phyloP scores from a whole-genome alignment of 1,284 basidiomycete genomes.

The Ganoderma sp. region DNA sequence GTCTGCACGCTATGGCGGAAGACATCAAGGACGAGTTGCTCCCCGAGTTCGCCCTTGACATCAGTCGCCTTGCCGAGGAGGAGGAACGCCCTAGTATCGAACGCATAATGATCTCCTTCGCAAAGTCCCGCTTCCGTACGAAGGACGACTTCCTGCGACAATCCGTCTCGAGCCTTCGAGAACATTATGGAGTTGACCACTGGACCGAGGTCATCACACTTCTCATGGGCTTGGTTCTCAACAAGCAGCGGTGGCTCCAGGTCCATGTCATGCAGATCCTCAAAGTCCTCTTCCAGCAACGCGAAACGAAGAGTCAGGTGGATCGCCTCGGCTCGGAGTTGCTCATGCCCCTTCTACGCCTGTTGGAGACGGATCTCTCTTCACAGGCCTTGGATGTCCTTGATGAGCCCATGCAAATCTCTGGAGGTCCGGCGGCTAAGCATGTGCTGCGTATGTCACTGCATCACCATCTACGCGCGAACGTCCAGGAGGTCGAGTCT shows the following conservation, averaged over 20 bases:
- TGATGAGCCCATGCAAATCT: constrained; percentile 85
- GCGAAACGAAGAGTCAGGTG: constrained; percentile 78
- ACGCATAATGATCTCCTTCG: constrained; percentile 89
- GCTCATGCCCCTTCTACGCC: constrained; percentile 87
- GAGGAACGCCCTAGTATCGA: constrained; percentile 79
- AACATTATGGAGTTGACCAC: constrained; percentile 74
- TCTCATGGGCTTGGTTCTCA: constrained; percentile 87
- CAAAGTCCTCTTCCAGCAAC: constrained; percentile 87
- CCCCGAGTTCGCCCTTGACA: constrained; percentile 76
- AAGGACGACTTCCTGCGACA: constrained; percentile 95
- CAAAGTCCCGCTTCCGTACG: constrained; percentile 87
- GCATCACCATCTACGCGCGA: constrained; percentile 55
- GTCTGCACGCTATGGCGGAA: constrained; percentile 78
- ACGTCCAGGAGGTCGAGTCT: constrained; percentile 53
- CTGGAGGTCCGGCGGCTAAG: constrained; percentile 76
- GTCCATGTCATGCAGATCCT: constrained; percentile 87
- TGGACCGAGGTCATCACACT: constrained; percentile 84
- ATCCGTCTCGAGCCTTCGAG: constrained; percentile 83
- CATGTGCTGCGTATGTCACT: constrained; percentile 90
- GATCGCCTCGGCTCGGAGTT: constrained; percentile 84
- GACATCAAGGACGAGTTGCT: constrained; percentile 68
- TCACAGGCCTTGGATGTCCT: constrained; percentile 89
- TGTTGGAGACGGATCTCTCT: constrained; percentile 86
- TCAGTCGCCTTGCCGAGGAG: constrained; percentile 73
- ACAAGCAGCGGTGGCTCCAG: constrained; percentile 83